Base-by-base conservation (phyloP, 345 rosid species). In the Physaria fendleri region DNA sequence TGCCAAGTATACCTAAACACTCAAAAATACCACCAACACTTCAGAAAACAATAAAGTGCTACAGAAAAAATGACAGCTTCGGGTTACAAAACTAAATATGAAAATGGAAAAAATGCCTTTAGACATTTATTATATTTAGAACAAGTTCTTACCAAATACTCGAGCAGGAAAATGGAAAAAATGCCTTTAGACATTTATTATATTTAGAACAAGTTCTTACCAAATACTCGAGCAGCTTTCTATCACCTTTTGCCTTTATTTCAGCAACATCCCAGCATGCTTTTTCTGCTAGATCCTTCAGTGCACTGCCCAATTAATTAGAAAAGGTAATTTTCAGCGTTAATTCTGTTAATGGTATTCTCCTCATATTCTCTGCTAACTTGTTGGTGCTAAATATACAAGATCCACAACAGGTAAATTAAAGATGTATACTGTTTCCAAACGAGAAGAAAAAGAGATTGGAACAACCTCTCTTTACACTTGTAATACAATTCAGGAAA, bases 221-320 rank as follows among this genome's bases (percentile, higher is more conserved):
- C 82, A 93, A 74, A 77, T 78, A 89, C 64, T 89, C 80, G 1
- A 89, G 73, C n/a, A 88, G 79, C 72, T 72, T 82, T 69, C 50
- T 77, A 56, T 89, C 79, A n/a, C 82, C 83, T 49, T 82, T 76
- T 51, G 97, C 62, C 81, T 78, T 89, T 29, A 40, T 58, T 74
- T 89, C 99, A 13, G 99, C 99, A 69, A 93, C 69, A 72, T 93
- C 97, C 99, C 99, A 93, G 29, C 81, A 77, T 56, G 84, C 95
- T 68, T 89, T 89, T 62, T 93, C 92, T 44, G 94, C 97, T 47
- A 93, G 71, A 59, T 64, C 81, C 79, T 85, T 93, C 55, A 93
- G 44, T 18, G 76, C 71, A 52, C 99, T 89, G 79, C 78, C 78
- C 38, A 18, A 37, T 57, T 20, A n/a, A 23, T 40, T 18, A 21